Evolutionary conservation across 176 grass and related monocot genomes (phyloP), one percentile per base, ranked within the genome.

Genomic region (Ensete ventricosum): DNA sequence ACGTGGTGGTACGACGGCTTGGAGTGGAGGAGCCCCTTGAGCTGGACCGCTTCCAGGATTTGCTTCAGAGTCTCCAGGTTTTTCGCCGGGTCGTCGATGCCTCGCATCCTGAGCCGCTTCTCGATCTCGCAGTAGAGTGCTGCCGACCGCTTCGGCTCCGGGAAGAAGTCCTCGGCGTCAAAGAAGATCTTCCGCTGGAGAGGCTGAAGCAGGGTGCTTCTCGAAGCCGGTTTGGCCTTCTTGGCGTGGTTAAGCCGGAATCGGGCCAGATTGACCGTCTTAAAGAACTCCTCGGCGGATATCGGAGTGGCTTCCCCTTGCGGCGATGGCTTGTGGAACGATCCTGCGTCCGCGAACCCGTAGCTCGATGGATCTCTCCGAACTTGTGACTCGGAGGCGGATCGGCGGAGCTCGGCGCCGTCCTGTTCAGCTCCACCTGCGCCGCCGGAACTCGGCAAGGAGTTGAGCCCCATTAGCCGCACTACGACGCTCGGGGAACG

Each of bases 21-120:
- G 9, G 21, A 72, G 75, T 84, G 96, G 48, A 99, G 83, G 16
- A 99, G 87, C 1, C 96, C 96, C 25, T 95, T 99, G 9, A 99
- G 86, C 81, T 99, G 96, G 52, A 99, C 77, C 7, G 96, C 96
- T 53, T 99, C 96, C 0, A 99, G 57, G 54, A 99, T 86, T 63
- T 99, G 96, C 84, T 99, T 99, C 1, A 99, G 78, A 2, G 96
- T 99, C 87, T 99, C 96, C 62, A 88, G 73, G 57, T 95, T 88
- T 16, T 85, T 79, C 0, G 84, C 72, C 0, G 96, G 91, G 62
- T 95, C 91, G 50, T 92, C 87, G 73, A 99, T 92, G 21, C 96
- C 96, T 13, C 91, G 91, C 84, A 87, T 91, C 1, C 87, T 87
- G n/a, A 99, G 86, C 1, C 96, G 91, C 14, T 89, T 85, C 73